Evolutionary conservation across 305 asterid species (phyloP).

Genomic region (Fraxinus dipetala): DNA sequence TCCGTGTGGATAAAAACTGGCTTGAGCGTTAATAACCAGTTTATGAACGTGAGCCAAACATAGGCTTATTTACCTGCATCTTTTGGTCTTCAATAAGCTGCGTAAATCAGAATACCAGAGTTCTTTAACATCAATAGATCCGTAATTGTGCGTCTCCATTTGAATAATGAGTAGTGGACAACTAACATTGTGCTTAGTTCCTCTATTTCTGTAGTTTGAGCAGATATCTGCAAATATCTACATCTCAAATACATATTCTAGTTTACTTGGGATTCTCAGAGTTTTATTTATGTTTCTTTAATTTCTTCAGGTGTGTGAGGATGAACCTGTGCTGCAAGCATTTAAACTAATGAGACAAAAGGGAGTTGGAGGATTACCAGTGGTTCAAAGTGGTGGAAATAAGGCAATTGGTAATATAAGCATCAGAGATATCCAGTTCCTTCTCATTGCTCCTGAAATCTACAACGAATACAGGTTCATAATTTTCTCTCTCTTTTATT

Average conservation of each 20-base stretch:
- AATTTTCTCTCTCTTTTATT: background rate
- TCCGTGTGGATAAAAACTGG: background rate
- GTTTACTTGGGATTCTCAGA: background rate
- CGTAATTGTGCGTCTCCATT: background rate
- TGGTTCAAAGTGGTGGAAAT: constrained; percentile 59
- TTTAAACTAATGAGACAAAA: constrained; percentile 82
- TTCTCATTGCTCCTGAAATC: constrained; percentile 85
- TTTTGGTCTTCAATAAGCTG: background rate
- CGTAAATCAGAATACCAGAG: background rate
- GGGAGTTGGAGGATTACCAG: constrained; percentile 92
- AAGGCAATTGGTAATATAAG: constrained; percentile 95
- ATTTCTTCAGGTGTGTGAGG: constrained; percentile 60
- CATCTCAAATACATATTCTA: background rate
- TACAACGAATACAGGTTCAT: constrained; percentile 80
- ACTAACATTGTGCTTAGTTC: background rate
- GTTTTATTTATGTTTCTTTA: background rate
- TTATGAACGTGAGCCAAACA: background rate
- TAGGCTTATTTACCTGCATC: background rate
- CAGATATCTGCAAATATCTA: background rate
- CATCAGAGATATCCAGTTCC: constrained; percentile 92
- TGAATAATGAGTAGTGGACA: background rate
- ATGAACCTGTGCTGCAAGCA: constrained; percentile 95
- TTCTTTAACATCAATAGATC: background rate
- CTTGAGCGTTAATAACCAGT: background rate
- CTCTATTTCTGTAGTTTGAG: background rate